These are phyloP conservation scores for Picea glauca DNA, from an alignment of 75 land plant species.

Conservation along the genomic window DNA sequence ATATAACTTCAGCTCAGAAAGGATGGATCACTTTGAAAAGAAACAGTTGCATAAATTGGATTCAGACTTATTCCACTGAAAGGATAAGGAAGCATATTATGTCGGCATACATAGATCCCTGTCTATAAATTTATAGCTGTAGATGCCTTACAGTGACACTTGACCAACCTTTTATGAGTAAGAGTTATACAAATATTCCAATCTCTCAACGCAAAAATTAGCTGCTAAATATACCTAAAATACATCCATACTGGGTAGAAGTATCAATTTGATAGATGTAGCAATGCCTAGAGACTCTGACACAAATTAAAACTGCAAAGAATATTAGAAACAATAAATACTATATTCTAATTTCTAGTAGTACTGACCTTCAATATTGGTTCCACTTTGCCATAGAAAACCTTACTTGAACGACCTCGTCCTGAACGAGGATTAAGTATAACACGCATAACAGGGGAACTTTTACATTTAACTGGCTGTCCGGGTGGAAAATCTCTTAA, in stretches of 20 bases:
- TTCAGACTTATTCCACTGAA: too few species aligned
- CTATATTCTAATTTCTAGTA: background rate
- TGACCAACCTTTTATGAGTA: too few species aligned
- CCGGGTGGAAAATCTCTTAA: conserved; percentile 41
- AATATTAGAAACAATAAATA: background rate
- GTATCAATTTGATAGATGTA: background rate
- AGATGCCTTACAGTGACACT: too few species aligned
- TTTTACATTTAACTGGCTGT: conserved; percentile 41
- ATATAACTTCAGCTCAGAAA: background rate
- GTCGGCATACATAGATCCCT: too few species aligned
- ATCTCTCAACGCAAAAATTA: too few species aligned
- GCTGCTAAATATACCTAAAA: too few species aligned
- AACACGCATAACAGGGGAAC: conserved; percentile 70
- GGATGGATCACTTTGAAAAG: too few species aligned
- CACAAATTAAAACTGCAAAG: background rate
- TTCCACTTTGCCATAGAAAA: conserved; percentile 73
- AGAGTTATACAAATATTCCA: too few species aligned
- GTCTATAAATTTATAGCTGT: too few species aligned
- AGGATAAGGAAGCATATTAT: too few species aligned
- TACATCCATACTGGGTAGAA: background rate
- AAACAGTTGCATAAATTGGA: too few species aligned
- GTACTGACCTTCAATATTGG: conserved; percentile 79
- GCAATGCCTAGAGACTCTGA: background rate
- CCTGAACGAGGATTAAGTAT: conserved; percentile 94
- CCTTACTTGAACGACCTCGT: conserved; percentile 89